Conservation (phyloP, 1,284 basidiomycete genomes). For the Leccinum fallax region DNA sequence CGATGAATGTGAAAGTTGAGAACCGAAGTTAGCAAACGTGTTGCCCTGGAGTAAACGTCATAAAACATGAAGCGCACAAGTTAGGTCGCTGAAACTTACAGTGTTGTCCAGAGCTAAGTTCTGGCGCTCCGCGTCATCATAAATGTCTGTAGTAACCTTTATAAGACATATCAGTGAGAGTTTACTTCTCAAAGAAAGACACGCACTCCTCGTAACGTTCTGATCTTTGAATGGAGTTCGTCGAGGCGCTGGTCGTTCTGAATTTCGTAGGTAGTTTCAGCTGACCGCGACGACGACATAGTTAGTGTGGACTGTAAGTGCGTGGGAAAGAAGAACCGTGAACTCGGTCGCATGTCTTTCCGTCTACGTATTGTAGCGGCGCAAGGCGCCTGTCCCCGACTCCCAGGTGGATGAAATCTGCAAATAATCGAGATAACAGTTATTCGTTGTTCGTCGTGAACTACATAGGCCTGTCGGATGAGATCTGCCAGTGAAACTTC, state of each 20-base stretch:
- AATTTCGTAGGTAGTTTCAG: slow-evolving; percentile 73
- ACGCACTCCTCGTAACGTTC: slow-evolving; percentile 71
- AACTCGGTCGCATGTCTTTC: too few species aligned
- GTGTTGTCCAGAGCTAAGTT: slow-evolving; percentile 75
- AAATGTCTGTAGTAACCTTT: slow-evolving; percentile 80
- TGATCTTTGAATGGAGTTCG: slow-evolving; percentile 77
- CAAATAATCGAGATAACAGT: too few species aligned
- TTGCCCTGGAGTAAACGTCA: slow-evolving; percentile 49
- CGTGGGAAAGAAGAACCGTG: too few species aligned
- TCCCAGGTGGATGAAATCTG: too few species aligned
- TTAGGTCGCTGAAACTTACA: slow-evolving; percentile 44
- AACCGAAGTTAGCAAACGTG: slow-evolving; percentile 63
- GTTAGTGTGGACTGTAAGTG: slow-evolving; percentile 7
- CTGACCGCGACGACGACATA: slow-evolving; percentile 40
- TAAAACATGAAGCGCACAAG: neutral
- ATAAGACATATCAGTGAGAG: slow-evolving; percentile 9
- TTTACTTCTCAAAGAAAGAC: slow-evolving; percentile 24
- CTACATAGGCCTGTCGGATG: too few species aligned
- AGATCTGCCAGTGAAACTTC: too few species aligned
- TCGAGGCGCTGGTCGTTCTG: slow-evolving; percentile 84
- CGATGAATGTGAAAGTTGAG: slow-evolving; percentile 62
- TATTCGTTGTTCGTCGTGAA: too few species aligned
- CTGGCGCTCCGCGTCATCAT: slow-evolving; percentile 81
- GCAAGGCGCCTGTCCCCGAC: too few species aligned
- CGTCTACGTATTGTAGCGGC: too few species aligned